Evolutionary conservation across 2,329 filamentous ascomycete species (phyloP).

Genomic region (Metarhizium sp.): DNA sequence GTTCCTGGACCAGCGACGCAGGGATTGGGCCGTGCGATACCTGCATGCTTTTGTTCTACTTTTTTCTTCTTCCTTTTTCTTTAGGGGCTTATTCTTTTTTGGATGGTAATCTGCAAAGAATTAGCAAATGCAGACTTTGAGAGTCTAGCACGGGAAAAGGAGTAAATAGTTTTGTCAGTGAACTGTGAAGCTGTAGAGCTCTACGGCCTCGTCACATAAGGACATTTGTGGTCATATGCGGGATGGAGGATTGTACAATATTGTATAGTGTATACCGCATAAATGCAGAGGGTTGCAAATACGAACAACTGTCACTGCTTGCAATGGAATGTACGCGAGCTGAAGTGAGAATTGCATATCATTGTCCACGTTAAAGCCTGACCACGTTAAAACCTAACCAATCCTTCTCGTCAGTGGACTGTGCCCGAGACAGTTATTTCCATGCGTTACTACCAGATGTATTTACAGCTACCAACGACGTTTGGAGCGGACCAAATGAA

Average conservation of each 20-base stretch:
- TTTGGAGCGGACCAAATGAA: too few species aligned
- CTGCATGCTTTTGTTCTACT: not conserved
- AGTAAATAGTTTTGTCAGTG: not conserved
- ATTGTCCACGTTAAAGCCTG: not conserved
- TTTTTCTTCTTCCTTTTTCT: not conserved
- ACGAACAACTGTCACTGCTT: not conserved
- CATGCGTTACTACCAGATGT: too few species aligned
- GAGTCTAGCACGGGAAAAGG: not conserved
- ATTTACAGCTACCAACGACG: too few species aligned
- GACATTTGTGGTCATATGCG: not conserved
- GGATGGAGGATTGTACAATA: not conserved
- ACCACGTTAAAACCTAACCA: not conserved
- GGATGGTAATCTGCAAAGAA: not conserved
- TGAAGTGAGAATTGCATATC: not conserved
- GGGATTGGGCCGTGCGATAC: not conserved
- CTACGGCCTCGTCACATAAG: not conserved
- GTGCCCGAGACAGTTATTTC: too few species aligned
- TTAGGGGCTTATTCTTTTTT: not conserved
- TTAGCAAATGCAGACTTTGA: not conserved
- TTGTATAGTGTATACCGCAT: not conserved
- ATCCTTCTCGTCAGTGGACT: too few species aligned
- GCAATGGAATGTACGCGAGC: not conserved
- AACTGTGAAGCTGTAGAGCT: not conserved
- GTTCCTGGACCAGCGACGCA: not conserved
- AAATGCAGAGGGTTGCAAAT: not conserved